Percentiles rank a stretch among this genome's conserved stretches.
Evolutionary conservation across 176 grass and related monocot species (phyloP).

Genomic region (Oropetium thomaeum): DNA sequence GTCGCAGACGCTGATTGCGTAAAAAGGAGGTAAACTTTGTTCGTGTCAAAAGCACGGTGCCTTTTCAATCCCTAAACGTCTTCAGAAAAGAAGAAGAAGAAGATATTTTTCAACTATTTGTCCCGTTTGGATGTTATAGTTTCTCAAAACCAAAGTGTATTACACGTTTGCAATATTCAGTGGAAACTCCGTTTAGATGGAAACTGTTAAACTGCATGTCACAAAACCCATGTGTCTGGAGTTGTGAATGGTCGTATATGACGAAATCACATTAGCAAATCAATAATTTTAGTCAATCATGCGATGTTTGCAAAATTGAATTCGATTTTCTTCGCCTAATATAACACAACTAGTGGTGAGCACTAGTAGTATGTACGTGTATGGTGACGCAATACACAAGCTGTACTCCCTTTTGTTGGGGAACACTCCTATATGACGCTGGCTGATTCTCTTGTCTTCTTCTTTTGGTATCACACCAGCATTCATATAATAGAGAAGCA

Average conservation of each 20-base stretch:
- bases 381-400: neutral
- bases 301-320: neutral
- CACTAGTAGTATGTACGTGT: neutral
- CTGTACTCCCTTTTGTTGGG: too few relatives aligned
- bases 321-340: neutral
- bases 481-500: neutral
- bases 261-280: neutral
- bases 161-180: too few relatives aligned
- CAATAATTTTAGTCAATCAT: neutral
- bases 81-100: neutral
- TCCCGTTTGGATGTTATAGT: too few relatives aligned
- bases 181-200: neutral
- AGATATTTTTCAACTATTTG: too few relatives aligned
- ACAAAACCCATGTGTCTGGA: too few relatives aligned
- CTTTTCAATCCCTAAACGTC: neutral
- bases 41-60: slow-evolving; percentile 8
- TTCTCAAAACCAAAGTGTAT: too few relatives aligned
- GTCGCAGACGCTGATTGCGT: neutral
- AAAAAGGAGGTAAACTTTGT: neutral
- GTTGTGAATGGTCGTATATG: neutral
- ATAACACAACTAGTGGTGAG: too few relatives aligned
- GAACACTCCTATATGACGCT: too few relatives aligned
- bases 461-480: neutral
- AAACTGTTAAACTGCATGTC: too few relatives aligned
- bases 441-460: neutral